phyloP scores from a whole-genome alignment of 129 eudicot species.

The carrot (Daucus carota) region DH1_v3.0 NC_030381.2:54009001-54009500 shows the following conservation, averaged over 20 bases:
- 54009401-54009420: constrained; percentile 1
- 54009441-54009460: not conserved
- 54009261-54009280: too few relatives aligned
- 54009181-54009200: too few relatives aligned
- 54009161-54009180: too few relatives aligned
- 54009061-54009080: not conserved
- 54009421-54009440: not conserved
- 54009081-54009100: not conserved
- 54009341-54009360: not conserved
- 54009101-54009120: not conserved
- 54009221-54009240: too few relatives aligned
- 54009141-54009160: too few relatives aligned
- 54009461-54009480: not conserved
- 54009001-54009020: not conserved
- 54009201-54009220: too few relatives aligned
- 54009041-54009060: not conserved
- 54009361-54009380: not conserved
- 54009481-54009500: too few relatives aligned
- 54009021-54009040: not conserved
- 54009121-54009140: too few relatives aligned
- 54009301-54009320: too few relatives aligned
- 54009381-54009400: not conserved
- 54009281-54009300: too few relatives aligned
- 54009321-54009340: not conserved
- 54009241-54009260: too few relatives aligned